Evolutionary conservation across 176 grass and related monocot species (phyloP), one percentile per base, ranked within the genome.

Genomic region (Aegilops umbellulata): DNA sequence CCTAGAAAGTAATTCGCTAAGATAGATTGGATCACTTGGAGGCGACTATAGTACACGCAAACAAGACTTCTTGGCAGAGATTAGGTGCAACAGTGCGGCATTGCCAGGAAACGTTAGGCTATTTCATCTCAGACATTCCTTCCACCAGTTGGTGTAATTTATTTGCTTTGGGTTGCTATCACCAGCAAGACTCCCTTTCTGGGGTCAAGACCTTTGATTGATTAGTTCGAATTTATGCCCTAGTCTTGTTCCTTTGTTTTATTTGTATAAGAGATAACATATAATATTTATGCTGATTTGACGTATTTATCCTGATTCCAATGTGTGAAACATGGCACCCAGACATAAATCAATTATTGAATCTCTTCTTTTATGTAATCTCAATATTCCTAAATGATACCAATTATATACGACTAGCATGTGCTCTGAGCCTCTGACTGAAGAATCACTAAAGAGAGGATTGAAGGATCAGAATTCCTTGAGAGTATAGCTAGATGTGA

Each of bases 71-170:
- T 57, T 31, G 77, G 82, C 22, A 75, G 2, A 78, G 87, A 88
- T 88, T 91, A 91, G 86, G 86, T 78, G 90, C 63, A 44, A 36
- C 77, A 88, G 81, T 57, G 20, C 23, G 78, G 65, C 69, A 30
- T 3, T 30, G 29, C 14, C 31, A 63, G 7, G 47, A 44, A 58
- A 58, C 20, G 82, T 88, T 78, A 35, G 71, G 71, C 84, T 41
- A 71, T 65, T 58, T 82, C 90, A 82, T 85, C 77, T 85, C 77
- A 77, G 63, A 78, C 82, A 85, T 88, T 85, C 49, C 70, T 72
- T 61, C 73, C 49, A 51, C 73, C 39, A 22, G 27, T 20, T 38
- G 9, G 3, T 83, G 30, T 86, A 57, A n/a, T 85, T 63, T 77
- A 44, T 88, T 65, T 71, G 30, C 39, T 88, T 7, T 17, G 0